Base-by-base conservation (phyloP, 2,329 filamentous ascomycete genomes). In the Hymenoscyphus scutula region DNA sequence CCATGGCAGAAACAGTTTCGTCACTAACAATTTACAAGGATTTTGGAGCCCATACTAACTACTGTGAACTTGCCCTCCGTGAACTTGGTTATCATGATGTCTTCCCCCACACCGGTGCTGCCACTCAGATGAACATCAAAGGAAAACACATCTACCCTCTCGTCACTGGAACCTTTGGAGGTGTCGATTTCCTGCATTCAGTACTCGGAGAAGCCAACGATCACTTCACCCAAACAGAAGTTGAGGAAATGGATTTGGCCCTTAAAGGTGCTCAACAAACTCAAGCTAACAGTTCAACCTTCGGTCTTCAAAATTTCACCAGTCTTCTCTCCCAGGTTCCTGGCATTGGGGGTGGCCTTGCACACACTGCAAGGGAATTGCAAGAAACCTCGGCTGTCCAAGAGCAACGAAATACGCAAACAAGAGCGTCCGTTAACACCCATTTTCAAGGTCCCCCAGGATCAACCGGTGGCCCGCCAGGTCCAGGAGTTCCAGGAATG, bases 211-310 rank as follows among this genome's bases (percentile, higher is more conserved):
- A 94, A 74, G 90, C 90, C 34, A 91, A 85, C 11, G 91, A 95
- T 72, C 89, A 93, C 73, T 91, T 95, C 72, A 90, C 90, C 1
- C 91, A 95, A 74, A 91, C 90, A 17, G 90, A 94, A 74, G 87
- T 95, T 38, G 90, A 92, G 62, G 89, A 94, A 74, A 86, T 94
- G 70, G 89, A 95, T 68, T 77, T 88, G 65, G 89, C 88, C 3
- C 81, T 95, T 54, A 86, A 88, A 67, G 88, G 88, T 66, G 90
- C 90, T 86, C 76, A 81, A 79, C 57, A 74, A 76, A 62, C 77
- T 67, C 69, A 78, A 74, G 69, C 23, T 74, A 73, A 74, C 10
- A 70, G 76, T 68, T 65, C 74, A 41, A 72, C 69, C 69, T 71
- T 78, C 45, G 74, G 76, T n/a, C 73, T 72, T 2, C 76, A 76